Evolutionary conservation across 73 alveolate genomes (phyloP).

Genomic region (Paramecium sexaurelia): DNA sequence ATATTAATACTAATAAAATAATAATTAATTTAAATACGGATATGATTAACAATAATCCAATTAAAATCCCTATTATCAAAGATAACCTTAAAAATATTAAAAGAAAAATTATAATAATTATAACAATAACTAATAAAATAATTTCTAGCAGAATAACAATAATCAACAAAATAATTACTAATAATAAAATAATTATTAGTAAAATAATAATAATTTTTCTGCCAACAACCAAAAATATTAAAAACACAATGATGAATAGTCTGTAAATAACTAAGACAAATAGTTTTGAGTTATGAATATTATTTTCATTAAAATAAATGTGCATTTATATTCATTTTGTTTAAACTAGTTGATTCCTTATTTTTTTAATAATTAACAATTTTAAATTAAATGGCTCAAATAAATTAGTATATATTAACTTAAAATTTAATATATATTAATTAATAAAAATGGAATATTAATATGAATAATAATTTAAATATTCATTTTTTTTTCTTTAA

Average conservation of each 20-base stretch:
- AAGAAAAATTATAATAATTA: conserved; percentile 6
- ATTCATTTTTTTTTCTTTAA: conserved; percentile 46
- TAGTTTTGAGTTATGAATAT: conserved; percentile 27
- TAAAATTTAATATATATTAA: background rate
- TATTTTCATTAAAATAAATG: background rate
- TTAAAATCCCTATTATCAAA: background rate
- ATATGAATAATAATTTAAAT: too few relatives aligned
- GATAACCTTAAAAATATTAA: conserved; percentile 11
- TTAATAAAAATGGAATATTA: too few relatives aligned
- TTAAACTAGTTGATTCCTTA: too few relatives aligned
- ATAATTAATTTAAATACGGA: background rate
- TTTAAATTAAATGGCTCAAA: too few relatives aligned
- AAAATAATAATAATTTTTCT: background rate
- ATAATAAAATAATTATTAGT: background rate
- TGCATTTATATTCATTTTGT: background rate
- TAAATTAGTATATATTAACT: too few relatives aligned
- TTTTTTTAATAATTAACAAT: too few relatives aligned
- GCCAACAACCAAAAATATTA: background rate
- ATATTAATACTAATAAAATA: background rate
- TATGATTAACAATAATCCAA: background rate
- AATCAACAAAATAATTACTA: background rate
- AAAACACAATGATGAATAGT: background rate
- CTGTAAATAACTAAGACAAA: conserved; percentile 25
- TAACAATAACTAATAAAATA: background rate
- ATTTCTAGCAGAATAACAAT: background rate